phyloP scores from a whole-genome alignment of 2,329 filamentous ascomycete species.

The Tolypocladium album region DNA sequence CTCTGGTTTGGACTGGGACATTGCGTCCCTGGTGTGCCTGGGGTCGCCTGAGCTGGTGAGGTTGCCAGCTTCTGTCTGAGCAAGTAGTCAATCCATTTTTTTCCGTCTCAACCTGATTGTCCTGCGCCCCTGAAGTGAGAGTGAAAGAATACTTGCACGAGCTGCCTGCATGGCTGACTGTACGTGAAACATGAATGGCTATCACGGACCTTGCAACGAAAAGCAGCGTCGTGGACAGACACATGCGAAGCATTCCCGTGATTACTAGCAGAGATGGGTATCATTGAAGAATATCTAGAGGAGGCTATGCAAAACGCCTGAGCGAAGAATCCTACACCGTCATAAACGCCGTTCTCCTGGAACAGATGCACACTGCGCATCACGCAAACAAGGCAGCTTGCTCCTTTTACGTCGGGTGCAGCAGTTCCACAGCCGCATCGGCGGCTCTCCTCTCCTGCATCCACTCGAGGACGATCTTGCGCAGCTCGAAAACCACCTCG shows the following conservation, averaged over 20 bases:
- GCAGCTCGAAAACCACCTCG: slow-evolving; percentile 80
- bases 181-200: neutral
- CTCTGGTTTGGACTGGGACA: neutral
- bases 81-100: slow-evolving; percentile 2
- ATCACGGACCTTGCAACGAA: neutral
- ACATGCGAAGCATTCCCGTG: neutral
- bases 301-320: neutral
- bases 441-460: slow-evolving; percentile 9
- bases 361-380: neutral
- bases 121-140: neutral
- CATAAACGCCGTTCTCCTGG: neutral
- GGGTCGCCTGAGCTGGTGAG: slow-evolving; percentile 1
- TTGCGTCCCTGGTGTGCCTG: neutral
- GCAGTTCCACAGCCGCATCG: neutral
- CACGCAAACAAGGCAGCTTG: neutral
- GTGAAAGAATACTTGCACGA: neutral
- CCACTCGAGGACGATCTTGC: slow-evolving; percentile 59
- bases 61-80: slow-evolving; percentile 2
- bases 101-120: slow-evolving; percentile 3
- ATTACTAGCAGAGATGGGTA: neutral
- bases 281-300: neutral
- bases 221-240: neutral
- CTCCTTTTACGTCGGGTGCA: neutral
- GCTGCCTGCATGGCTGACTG: neutral
- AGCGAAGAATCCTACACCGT: neutral